Evolutionary conservation across 2,329 filamentous ascomycete species (phyloP).

Genomic region (Cercospora nicotianae): DNA sequence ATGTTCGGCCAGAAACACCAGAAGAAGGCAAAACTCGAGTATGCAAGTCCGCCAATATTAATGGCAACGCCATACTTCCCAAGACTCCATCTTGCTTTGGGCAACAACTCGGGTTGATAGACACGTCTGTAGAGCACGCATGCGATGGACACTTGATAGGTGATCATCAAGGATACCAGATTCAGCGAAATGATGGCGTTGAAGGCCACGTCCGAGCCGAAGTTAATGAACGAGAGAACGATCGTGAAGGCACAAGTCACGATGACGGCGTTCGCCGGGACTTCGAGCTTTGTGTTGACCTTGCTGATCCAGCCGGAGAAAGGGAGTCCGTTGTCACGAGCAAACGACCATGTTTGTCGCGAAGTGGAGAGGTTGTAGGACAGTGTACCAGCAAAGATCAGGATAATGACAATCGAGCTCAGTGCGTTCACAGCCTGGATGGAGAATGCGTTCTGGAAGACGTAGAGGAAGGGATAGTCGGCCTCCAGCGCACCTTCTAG

Average conservation of each 20-base stretch:
- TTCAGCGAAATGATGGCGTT: conserved; percentile 45
- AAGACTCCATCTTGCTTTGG: conserved; percentile 42
- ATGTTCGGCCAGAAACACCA: conserved; percentile 45
- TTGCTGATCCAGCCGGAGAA: conserved; percentile 26
- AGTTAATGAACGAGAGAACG: conserved; percentile 32
- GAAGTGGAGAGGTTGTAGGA: conserved; percentile 28
- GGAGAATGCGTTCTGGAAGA: conserved; percentile 36
- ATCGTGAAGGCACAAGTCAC: conserved; percentile 29
- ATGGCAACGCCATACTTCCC: conserved; percentile 42
- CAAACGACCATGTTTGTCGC: conserved; percentile 43
- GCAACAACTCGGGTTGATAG: conserved; percentile 41
- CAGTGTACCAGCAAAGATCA: conserved; percentile 27
- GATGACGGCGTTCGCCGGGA: conserved; percentile 33
- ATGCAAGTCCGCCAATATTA: conserved; percentile 42
- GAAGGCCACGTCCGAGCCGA: conserved; percentile 34
- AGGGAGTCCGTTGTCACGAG: conserved; percentile 36
- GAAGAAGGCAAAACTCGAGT: conserved; percentile 42
- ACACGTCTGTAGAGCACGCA: conserved; percentile 44
- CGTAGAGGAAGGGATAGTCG: conserved; percentile 38
- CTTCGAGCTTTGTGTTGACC: conserved; percentile 17
- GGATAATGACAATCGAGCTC: conserved; percentile 29
- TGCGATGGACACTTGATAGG: conserved; percentile 45
- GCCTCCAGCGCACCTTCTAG: conserved; percentile 34
- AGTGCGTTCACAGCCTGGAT: conserved; percentile 31
- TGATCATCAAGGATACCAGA: conserved; percentile 42